phyloP scores from a whole-genome alignment of 441 rosid genomes.

The Gossypium lobatum region DNA sequence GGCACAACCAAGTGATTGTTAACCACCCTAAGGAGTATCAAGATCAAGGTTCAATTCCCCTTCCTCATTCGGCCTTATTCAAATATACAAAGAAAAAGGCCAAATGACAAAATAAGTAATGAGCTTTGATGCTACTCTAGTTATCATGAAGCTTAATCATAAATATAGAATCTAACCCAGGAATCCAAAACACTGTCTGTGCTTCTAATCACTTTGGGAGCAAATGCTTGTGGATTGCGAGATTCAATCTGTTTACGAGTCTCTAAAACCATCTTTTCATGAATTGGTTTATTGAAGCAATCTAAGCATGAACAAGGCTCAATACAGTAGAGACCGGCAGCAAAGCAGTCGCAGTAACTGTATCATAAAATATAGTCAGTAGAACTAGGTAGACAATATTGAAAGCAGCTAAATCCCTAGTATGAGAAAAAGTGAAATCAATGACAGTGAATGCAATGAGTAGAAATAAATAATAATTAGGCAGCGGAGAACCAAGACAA shows the following conservation, averaged over 20 bases:
- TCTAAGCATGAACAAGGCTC: slow-evolving; percentile 61
- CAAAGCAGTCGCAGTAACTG: slow-evolving; percentile 78
- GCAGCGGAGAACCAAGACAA: background rate
- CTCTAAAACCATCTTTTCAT: slow-evolving; percentile 46
- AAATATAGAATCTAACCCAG: slow-evolving; percentile 31
- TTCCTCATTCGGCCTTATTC: background rate
- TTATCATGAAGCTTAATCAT: background rate
- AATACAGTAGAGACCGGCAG: slow-evolving; percentile 68
- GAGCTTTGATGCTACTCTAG: slow-evolving; percentile 10
- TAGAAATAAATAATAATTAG: background rate
- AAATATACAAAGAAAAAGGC: slow-evolving; percentile 13
- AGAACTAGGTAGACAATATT: background rate
- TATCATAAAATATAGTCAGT: slow-evolving; percentile 11
- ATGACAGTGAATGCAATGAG: background rate
- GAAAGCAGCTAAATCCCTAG: background rate
- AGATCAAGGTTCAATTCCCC: background rate
- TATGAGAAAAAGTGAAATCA: background rate
- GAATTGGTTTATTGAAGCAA: slow-evolving; percentile 61
- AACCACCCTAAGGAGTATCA: background rate
- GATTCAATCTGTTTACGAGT: slow-evolving; percentile 51
- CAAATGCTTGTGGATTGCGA: slow-evolving; percentile 68
- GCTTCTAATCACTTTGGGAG: slow-evolving; percentile 59
- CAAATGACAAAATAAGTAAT: background rate
- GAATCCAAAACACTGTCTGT: slow-evolving; percentile 23
- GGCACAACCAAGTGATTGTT: background rate